Evolutionary conservation across 208 protist species (phyloP).

Genomic region (Borovskyia barvae): DNA sequence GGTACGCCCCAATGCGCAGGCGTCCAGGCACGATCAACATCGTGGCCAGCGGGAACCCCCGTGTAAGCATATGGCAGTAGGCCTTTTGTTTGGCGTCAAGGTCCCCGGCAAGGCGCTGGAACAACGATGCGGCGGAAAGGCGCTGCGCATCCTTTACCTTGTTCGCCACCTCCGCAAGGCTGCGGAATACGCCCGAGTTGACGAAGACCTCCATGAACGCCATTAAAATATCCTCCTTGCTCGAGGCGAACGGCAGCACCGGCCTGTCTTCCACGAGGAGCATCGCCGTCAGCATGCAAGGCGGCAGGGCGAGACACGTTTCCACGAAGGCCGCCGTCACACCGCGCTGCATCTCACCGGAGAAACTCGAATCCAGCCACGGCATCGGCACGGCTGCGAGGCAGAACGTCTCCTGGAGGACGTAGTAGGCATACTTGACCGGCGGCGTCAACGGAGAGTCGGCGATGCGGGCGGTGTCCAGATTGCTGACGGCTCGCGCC

Average conservation of each 20-base stretch:
- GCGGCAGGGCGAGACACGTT: conserved; percentile 48
- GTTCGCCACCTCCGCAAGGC: conserved; percentile 23
- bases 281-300: conserved; percentile 56
- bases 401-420: conserved; percentile 66
- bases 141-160: neutral
- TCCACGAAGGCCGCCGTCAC: conserved; percentile 60
- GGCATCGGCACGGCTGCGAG: conserved; percentile 54
- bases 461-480: conserved; percentile 16
- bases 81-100: conserved; percentile 22
- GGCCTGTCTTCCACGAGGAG: conserved; percentile 40
- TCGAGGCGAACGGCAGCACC: conserved; percentile 35
- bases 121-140: conserved; percentile 5
- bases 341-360: conserved; percentile 29
- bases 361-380: conserved; percentile 48
- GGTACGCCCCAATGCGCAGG: conserved; percentile 39
- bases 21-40: conserved; percentile 37
- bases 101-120: conserved; percentile 12
- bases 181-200: conserved; percentile 32
- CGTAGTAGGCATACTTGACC: conserved; percentile 72
- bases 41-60: conserved; percentile 36
- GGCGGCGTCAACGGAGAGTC: conserved; percentile 33
- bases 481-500: conserved; percentile 29
- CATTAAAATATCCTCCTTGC: conserved; percentile 36
- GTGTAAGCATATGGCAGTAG: conserved; percentile 50
- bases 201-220: conserved; percentile 51